phyloP scores from a whole-genome alignment of 495 filamentous ascomycete species.

The Lentithecium fluviatile region DNA sequence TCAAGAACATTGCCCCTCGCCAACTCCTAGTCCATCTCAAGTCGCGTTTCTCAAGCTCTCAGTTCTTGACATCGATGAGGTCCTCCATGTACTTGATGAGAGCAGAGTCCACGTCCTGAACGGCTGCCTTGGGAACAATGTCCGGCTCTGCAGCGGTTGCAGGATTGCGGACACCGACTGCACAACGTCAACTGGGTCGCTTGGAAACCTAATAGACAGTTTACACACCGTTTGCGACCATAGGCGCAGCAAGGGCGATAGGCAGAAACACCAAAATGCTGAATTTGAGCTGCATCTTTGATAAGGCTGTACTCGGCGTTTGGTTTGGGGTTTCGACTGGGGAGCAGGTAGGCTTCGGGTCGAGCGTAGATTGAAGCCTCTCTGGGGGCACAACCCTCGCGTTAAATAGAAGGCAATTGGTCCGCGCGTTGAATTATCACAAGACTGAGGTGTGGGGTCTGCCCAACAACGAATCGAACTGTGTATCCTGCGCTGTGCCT shows the following conservation, averaged over 20 bases:
- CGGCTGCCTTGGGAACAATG: neutral
- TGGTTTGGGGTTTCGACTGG: neutral
- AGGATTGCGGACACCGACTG: neutral
- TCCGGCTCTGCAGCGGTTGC: neutral
- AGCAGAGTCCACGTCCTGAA: neutral
- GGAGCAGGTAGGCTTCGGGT: neutral
- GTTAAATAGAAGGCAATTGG: neutral
- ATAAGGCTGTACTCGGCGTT: neutral
- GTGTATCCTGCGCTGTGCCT: neutral
- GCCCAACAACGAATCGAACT: neutral
- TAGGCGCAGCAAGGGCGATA: neutral
- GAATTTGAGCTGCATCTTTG: neutral
- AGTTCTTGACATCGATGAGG: neutral
- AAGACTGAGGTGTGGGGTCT: neutral
- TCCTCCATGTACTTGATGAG: neutral
- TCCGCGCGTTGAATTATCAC: neutral
- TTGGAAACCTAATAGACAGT: neutral
- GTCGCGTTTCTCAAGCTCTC: neutral
- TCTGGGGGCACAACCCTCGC: neutral
- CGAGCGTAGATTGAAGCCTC: neutral
- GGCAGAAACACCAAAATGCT: neutral
- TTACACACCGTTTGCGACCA: neutral
- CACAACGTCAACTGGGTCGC: neutral
- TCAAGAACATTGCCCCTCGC: neutral
- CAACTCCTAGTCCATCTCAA: neutral